Conservation (phyloP, 148 eudicot species). For the Polygonum maritimum region DNA sequence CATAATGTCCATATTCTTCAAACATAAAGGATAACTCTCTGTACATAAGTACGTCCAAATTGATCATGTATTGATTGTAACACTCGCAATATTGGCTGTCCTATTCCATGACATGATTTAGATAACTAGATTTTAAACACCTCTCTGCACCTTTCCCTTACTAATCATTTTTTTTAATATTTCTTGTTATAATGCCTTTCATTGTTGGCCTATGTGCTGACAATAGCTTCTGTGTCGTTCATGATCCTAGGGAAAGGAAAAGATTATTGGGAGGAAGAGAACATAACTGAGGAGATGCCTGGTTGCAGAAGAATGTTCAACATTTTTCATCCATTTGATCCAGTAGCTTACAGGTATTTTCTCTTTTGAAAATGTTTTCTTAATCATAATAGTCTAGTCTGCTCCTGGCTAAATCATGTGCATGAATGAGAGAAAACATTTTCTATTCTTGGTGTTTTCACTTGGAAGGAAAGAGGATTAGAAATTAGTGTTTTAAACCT, state of each 20-base stretch:
- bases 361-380: background rate
- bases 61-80: background rate
- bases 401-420: background rate
- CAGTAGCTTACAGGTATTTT: constrained; percentile 87
- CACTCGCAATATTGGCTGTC: background rate
- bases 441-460: background rate
- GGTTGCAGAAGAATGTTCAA: constrained; percentile 86
- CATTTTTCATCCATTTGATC: constrained; percentile 98
- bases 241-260: constrained; percentile 52
- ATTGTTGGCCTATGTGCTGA: background rate
- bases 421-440: background rate
- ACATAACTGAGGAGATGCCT: constrained; percentile 88
- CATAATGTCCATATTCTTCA: background rate
- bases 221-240: background rate
- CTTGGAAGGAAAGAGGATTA: background rate
- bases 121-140: background rate
- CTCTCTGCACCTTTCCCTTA: background rate
- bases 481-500: background rate
- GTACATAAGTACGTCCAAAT: background rate
- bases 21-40: background rate
- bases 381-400: background rate
- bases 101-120: background rate
- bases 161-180: background rate
- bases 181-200: background rate
- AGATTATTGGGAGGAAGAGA: constrained; percentile 82